A percentile compares a stretch with the other conserved stretches of the same genome.
These are phyloP conservation scores for Ramalina peruviana DNA, from an alignment of 495 filamentous ascomycete genomes.

Conservation along the genomic window DNA sequence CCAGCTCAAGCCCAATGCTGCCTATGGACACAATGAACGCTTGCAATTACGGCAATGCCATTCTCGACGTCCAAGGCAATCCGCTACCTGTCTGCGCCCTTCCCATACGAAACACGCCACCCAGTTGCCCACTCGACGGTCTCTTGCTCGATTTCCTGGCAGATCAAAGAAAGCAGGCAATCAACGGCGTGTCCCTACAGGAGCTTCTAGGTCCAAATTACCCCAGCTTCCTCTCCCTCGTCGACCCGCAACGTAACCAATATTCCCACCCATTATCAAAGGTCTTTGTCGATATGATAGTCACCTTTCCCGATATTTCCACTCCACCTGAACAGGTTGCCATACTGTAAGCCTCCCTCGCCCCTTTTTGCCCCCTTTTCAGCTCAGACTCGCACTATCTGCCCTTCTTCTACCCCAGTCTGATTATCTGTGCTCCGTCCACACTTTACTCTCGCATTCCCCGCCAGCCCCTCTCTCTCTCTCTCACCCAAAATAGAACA, in stretches of 20 bases:
- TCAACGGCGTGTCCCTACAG: conserved; percentile 42
- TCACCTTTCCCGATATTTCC: conserved; percentile 55
- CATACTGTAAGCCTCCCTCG: conserved; percentile 31
- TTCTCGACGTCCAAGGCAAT: conserved; percentile 1
- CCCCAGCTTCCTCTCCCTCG: conserved; percentile 58
- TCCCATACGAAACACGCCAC: conserved; percentile 42
- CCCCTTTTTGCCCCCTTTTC: background rate
- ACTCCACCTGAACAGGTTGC: conserved; percentile 62
- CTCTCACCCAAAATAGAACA: background rate
- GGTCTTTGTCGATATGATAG: conserved; percentile 68
- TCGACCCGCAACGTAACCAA: conserved; percentile 46
- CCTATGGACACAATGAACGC: conserved; percentile 8
- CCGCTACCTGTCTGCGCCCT: conserved; percentile 23
- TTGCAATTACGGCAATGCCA: background rate
- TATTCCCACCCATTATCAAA: conserved; percentile 63
- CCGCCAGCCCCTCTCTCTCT: background rate
- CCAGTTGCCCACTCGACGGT: conserved; percentile 59
- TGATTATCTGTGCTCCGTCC: no score
- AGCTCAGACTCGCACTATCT: background rate
- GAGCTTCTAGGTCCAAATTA: conserved; percentile 59
- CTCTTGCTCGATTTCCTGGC: conserved; percentile 65
- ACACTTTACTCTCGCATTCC: background rate
- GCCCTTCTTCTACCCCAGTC: no score
- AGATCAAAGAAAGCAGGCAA: conserved; percentile 48
- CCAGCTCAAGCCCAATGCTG: background rate